A percentile compares a stretch with the other conserved stretches of the same genome.
phyloP scores from a whole-genome alignment of 441 rosid species.

The Mallotus repandus region DNA sequence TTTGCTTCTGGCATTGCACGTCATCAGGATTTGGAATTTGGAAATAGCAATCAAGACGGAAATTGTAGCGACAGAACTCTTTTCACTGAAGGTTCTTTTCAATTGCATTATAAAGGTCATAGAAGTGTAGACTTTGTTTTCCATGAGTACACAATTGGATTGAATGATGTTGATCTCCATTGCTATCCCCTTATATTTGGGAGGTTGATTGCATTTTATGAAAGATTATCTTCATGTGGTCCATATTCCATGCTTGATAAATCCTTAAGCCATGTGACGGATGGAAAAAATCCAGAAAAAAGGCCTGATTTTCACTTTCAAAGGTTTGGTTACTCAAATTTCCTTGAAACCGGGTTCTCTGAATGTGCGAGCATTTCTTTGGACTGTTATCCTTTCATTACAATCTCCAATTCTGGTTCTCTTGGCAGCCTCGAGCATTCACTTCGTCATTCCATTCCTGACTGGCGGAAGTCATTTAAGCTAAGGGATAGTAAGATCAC shows the following conservation, averaged over 20 bases:
- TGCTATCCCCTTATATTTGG: constrained; percentile 72
- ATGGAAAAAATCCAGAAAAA: constrained; percentile 32
- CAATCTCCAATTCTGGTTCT: constrained; percentile 52
- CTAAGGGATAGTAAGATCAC: constrained; percentile 39
- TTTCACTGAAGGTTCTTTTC: constrained; percentile 47
- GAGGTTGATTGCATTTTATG: constrained; percentile 51
- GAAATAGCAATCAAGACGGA: constrained; percentile 28
- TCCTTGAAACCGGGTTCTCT: constrained; percentile 50
- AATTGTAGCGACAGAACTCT: constrained; percentile 24
- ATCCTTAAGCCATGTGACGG: constrained; percentile 26
- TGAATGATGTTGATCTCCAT: constrained; percentile 78
- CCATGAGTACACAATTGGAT: constrained; percentile 44
- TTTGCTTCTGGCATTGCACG: constrained; percentile 34
- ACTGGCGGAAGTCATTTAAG: constrained; percentile 59
- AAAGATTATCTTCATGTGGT: constrained; percentile 48
- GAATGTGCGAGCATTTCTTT: constrained; percentile 57
- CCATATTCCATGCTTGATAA: constrained; percentile 30
- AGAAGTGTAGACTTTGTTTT: constrained; percentile 31
- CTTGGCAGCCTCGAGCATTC: constrained; percentile 58
- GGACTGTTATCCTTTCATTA: constrained; percentile 71
- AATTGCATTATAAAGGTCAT: constrained; percentile 55
- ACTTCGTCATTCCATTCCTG: constrained; percentile 45
- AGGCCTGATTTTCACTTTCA: constrained; percentile 47
- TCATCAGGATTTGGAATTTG: constrained; percentile 37
- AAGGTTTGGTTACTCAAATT: constrained; percentile 83